Evolutionary conservation across 495 filamentous ascomycete species (phyloP), one percentile per base, ranked within the genome.

Genomic region (Penicillium cosmopolitanum): DNA sequence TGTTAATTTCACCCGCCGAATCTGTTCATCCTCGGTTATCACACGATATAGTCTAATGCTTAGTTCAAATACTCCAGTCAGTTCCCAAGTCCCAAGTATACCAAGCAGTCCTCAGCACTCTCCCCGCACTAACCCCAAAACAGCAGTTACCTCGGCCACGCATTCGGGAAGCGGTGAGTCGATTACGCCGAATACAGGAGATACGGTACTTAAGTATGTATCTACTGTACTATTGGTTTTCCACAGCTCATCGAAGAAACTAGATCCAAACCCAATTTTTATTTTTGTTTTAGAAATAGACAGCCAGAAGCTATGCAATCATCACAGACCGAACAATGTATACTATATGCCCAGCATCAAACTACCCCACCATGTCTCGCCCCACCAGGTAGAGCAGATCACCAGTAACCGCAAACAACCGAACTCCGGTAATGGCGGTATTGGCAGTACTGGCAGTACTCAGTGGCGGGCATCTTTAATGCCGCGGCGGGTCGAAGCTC

Each of bases 81-180:
- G 8, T 21, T 13, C n/a, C n/a, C 36, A 44, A 44, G 8, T 44
- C 42, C 42, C n/a, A 44, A 44, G 42, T 44, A 44, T 44, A 44
- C 36, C 11, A 38, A 38, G 36, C 36, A 38, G 36, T n/a, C 36
- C 36, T 38, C 36, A 38, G 36, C 15, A 12, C 19, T 5, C 19
- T 5, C 57, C 61, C 57, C 57, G 55, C 64, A 58, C 61, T 64
- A 60, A 43, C 21, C 62, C 61, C 36, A 48, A 67, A 54, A 36
- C n/a, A 52, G 65, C 23, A 67, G 34, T 43, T 42, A 55, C 65
- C 65, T 67, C 62, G 62, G 62, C 53, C 25, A 33, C 40, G 52
- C 35, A 34, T 42, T 15, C 18, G 10, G 36, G 19, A 59, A 60
- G 61, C 61, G 65, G 62, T 65, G 60, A 66, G 12, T 11, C 44